Percentiles rank a stretch among this genome's conserved stretches.
phyloP scores from a whole-genome alignment of 441 rosid genomes.

The Adansonia madagascariensis region DNA sequence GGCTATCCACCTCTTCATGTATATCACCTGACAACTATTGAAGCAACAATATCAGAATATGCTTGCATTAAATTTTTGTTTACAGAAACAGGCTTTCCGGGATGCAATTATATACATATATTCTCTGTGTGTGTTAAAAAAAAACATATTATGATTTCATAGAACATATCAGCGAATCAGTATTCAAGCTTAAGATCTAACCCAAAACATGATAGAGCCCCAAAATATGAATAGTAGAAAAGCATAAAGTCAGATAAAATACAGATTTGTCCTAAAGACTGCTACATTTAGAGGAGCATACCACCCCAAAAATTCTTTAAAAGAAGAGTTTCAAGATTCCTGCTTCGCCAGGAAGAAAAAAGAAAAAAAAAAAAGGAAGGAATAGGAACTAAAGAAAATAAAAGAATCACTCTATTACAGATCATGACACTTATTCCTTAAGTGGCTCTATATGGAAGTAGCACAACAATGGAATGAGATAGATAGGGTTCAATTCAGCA shows the following conservation, averaged over 20 bases:
- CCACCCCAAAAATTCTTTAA: too few species aligned
- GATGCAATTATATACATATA: background rate
- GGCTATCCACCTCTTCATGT: constrained; percentile 89
- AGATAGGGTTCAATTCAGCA: background rate
- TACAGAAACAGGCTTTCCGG: constrained; percentile 6
- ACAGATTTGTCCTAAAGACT: background rate
- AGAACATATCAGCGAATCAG: background rate
- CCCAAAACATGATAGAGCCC: constrained; percentile 15
- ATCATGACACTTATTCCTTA: background rate
- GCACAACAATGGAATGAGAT: background rate
- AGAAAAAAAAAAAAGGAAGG: too few species aligned
- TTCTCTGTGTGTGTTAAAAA: background rate
- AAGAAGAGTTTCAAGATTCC: too few species aligned
- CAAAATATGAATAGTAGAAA: background rate
- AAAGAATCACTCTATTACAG: background rate
- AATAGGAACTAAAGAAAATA: background rate
- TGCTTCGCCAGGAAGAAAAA: too few species aligned
- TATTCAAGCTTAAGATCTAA: background rate
- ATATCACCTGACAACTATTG: constrained; percentile 88
- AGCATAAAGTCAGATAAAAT: background rate
- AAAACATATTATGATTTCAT: background rate
- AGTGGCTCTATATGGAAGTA: background rate
- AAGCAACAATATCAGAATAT: constrained; percentile 29
- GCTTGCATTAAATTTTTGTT: background rate
- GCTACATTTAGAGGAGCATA: background rate